Evolutionary conservation across 2,329 filamentous ascomycete genomes (phyloP).

Genomic region (Chrysoporthe deuterocubensis): DNA sequence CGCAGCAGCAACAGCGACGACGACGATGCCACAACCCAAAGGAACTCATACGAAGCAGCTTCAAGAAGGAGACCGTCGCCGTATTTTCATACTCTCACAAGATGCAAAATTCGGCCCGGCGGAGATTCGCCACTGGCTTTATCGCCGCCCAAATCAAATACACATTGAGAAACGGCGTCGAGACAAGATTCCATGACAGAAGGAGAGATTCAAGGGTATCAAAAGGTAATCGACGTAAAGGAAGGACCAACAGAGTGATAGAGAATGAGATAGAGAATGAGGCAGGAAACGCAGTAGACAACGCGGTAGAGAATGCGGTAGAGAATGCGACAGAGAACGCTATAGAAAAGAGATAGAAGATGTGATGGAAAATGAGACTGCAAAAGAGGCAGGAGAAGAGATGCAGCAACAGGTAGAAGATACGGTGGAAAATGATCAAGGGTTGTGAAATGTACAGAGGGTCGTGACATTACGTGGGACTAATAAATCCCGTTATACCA

Average conservation of each 20-base stretch:
- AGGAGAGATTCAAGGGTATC: background rate
- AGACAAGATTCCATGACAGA: background rate
- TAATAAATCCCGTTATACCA: background rate
- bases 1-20: background rate
- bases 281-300: background rate
- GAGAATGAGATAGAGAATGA: background rate
- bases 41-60: background rate
- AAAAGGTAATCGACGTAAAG: background rate
- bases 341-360: background rate
- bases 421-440: background rate
- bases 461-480: background rate
- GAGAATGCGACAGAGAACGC: background rate
- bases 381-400: background rate
- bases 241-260: background rate
- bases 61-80: background rate
- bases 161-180: background rate
- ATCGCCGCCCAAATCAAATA: background rate
- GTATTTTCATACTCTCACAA: background rate
- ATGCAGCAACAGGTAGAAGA: background rate
- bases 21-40: background rate
- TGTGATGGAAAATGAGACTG: background rate
- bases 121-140: slow-evolving; percentile 3
- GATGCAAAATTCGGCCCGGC: slow-evolving; percentile 6
- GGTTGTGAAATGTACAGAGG: background rate
- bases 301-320: background rate